Base-by-base conservation (phyloP, 108 stramenopile species). In the Epithemia pelagica region DNA sequence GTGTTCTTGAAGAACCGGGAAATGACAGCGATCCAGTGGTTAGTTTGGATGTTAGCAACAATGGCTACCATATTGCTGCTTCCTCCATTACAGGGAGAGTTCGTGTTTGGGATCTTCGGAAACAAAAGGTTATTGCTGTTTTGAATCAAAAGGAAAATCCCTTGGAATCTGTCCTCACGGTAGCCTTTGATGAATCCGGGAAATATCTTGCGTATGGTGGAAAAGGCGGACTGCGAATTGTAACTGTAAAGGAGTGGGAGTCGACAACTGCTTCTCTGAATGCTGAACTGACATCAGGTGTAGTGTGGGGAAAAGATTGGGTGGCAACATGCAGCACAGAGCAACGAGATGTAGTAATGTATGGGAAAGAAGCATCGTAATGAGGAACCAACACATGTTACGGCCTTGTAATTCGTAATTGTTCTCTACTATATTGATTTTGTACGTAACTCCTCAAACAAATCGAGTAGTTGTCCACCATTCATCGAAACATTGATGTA, bases 21-120 rank as follows among this genome's bases (percentile, higher is more conserved):
- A 56, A 76, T 21, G 59, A 21, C 51, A 79, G 72, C 37, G 78
- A 74, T 52, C 54, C 74, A 27, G 65, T 94, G 32, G 62, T 64
- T 55, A 62, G 73, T 62, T 77, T 96, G 30, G 79, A 67, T 62
- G 81, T 96, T 67, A 91, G 87, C 23, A 91, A 94, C 67, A 96
- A 94, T 64, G 96, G 96, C 24, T 93, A 93, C 56, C 87, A 92
- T 60, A 60, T 95, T 26, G 94, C 77, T 0, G 72, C 83, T 21
- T 61, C 69, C 2, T 68, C 68, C 61, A 56, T 61, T 0, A 81
- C 78, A 22, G 83, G 74, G 51, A 66, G 67, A 28, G 81, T 87
- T 2, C 58, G 46, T 30, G 70, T 93, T 32, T 95, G 92, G 93
- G 96, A 96, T 65, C 67, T 96, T 65, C 81, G 91, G 52, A 95